Percentiles rank a stretch among this genome's conserved stretches.
These are phyloP conservation scores for Fusarium metavorans DNA, from an alignment of 2,329 filamentous ascomycete species.

Conservation along the genomic window DNA sequence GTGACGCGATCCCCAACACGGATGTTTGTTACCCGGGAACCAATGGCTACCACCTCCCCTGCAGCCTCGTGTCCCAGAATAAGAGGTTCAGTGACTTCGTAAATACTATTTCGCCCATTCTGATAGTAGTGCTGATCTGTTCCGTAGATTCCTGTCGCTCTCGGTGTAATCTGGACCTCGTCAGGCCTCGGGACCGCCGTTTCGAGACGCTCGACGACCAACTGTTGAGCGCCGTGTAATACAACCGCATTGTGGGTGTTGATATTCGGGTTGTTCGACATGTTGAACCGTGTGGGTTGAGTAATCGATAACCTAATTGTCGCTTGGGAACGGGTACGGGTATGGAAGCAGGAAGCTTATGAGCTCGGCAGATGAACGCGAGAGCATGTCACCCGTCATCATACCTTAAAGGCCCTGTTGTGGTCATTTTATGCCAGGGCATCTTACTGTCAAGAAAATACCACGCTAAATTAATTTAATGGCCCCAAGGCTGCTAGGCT, in stretches of 20 bases:
- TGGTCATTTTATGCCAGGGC: background rate
- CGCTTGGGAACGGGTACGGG: background rate
- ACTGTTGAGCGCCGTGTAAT: background rate
- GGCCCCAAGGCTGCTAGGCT: background rate
- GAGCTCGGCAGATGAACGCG: background rate
- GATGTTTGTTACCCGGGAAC: constrained; percentile 69
- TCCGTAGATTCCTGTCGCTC: background rate
- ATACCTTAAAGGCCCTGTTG: background rate
- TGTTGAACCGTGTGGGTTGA: background rate
- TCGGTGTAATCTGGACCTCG: background rate
- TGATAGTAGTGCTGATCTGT: constrained; percentile 4
- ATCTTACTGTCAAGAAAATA: background rate
- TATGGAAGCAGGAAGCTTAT: background rate
- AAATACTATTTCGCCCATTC: background rate
- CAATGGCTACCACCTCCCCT: constrained; percentile 76
- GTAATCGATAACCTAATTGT: background rate
- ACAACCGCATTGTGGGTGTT: background rate
- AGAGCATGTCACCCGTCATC: background rate
- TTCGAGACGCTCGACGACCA: background rate
- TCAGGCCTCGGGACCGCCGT: background rate
- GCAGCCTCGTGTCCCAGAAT: constrained; percentile 65
- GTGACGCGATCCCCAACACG: constrained; percentile 80
- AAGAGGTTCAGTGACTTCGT: constrained; percentile 49
- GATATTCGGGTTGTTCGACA: background rate
- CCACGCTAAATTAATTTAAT: background rate